phyloP scores from a whole-genome alignment of 2,329 filamentous ascomycete genomes.

The Aspergillus sp. region DNA sequence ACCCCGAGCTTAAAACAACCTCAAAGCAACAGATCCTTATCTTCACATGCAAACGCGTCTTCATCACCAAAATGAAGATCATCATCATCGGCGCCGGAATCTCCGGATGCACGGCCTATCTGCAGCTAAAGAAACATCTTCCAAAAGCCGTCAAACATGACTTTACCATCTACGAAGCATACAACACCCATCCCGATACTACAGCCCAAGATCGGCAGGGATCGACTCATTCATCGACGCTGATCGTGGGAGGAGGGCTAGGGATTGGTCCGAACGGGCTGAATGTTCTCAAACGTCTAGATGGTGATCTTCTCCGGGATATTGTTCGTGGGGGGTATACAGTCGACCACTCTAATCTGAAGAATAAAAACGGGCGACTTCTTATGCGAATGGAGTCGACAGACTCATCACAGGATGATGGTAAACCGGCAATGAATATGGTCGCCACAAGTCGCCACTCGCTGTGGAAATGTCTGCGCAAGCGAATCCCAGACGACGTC shows the following conservation, averaged over 20 bases:
- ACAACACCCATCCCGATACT: conserved; percentile 25
- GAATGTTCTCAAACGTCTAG: conserved; percentile 32
- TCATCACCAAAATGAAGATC: conserved; percentile 33
- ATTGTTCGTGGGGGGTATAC: conserved; percentile 32
- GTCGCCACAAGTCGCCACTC: conserved; percentile 35
- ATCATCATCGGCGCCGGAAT: conserved; percentile 42
- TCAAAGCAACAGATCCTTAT: too few relatives aligned
- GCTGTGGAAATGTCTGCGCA: conserved; percentile 33
- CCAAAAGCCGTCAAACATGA: conserved; percentile 20
- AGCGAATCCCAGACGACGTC: conserved; percentile 27
- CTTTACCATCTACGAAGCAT: conserved; percentile 38
- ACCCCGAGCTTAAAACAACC: too few relatives aligned
- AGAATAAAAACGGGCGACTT: conserved; percentile 28
- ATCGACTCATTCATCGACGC: conserved; percentile 26
- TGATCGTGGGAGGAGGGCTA: conserved; percentile 35
- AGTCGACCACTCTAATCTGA: conserved; percentile 26
- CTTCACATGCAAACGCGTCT: too few relatives aligned
- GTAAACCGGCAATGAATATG: conserved; percentile 19
- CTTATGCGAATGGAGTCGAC: conserved; percentile 22
- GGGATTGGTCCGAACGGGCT: conserved; percentile 38
- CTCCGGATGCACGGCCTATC: conserved; percentile 34
- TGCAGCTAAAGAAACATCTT: conserved; percentile 38
- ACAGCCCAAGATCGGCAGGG: conserved; percentile 12
- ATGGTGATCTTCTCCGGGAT: conserved; percentile 28
- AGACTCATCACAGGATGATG: not conserved